Base-by-base conservation (phyloP, 2,329 filamentous ascomycete genomes). In the Teratosphaeria pseudoeucalypti region DNA sequence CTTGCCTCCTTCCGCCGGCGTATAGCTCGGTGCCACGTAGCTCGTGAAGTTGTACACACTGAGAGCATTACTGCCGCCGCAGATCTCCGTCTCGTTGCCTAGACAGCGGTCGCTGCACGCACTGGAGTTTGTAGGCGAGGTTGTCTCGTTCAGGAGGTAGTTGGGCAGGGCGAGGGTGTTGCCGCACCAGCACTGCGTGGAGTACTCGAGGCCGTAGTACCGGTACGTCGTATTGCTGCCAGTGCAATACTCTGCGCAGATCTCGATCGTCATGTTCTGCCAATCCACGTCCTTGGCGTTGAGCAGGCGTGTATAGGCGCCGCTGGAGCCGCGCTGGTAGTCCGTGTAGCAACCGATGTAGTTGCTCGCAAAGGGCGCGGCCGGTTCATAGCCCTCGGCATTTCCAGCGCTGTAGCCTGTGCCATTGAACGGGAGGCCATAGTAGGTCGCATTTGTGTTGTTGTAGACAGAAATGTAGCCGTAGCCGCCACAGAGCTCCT, bases 151-250 rank as follows among this genome's bases (percentile, higher is more conserved):
- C 9, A 65, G 58, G 19, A 65, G 56, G 23, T 53, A 57, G 54
- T 58, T 57, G 26, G 26, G 49, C 16, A 27, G 34, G 34, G 34
- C 37, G 43, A 67, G 58, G 32, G 54, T 49, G 55, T 69, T 67
- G 39, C 67, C 68, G 62, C 71, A 72, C 63, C 65, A 72, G 61
- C 70, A 71, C 52, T 73, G 64, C 12, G 61, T 61, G 19, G 61
- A 61, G 60, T 69, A 73, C 58, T 73, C 71, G 1, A 70, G 56
- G 34, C 70, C 71, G 55, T 68, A 69, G 61, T 70, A 71, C 27
- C 63, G 64, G 60, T 64, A 73, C 9, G 65, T 61, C n/a, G 39
- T 2, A 9, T 43, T 56, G 12, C 37, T 62, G 49, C 52, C 34
- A 10, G 56, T 54, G 58, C 71, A 73, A 65, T 61, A 72, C 19